Conservation (phyloP, 148 eudicot genomes). For the Talinum fruticosum region DNA sequence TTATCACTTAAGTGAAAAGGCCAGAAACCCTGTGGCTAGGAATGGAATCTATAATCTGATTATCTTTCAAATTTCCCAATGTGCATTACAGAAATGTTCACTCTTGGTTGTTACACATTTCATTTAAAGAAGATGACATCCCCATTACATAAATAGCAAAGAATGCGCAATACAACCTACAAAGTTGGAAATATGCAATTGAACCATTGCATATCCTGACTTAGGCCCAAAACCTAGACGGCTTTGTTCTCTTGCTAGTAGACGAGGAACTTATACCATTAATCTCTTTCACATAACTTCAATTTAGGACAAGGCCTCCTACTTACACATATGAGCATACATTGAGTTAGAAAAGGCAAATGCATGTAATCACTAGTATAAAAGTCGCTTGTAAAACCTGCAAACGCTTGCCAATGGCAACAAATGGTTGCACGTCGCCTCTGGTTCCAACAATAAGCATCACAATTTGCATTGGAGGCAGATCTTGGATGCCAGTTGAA, state of each 20-base stretch:
- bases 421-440: conserved; percentile 54
- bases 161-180: too few relatives aligned
- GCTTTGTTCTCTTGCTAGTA: neutral
- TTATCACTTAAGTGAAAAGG: too few relatives aligned
- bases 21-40: too few relatives aligned
- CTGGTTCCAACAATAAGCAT: conserved; percentile 42
- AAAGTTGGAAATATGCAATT: neutral
- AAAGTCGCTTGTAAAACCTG: conserved; percentile 30
- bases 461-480: conserved; percentile 47
- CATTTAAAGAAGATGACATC: neutral
- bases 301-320: neutral
- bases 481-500: conserved; percentile 24
- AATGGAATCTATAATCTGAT: neutral
- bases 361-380: neutral
- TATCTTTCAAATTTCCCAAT: neutral
- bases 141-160: neutral
- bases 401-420: conserved; percentile 46
- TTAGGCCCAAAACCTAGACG: neutral
- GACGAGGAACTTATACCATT: neutral
- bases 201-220: neutral
- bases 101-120: neutral
- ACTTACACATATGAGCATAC: neutral
- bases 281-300: neutral
- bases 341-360: neutral
- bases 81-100: neutral